Conservation (phyloP, 495 filamentous ascomycete genomes). For the Cryomyces minteri region DNA sequence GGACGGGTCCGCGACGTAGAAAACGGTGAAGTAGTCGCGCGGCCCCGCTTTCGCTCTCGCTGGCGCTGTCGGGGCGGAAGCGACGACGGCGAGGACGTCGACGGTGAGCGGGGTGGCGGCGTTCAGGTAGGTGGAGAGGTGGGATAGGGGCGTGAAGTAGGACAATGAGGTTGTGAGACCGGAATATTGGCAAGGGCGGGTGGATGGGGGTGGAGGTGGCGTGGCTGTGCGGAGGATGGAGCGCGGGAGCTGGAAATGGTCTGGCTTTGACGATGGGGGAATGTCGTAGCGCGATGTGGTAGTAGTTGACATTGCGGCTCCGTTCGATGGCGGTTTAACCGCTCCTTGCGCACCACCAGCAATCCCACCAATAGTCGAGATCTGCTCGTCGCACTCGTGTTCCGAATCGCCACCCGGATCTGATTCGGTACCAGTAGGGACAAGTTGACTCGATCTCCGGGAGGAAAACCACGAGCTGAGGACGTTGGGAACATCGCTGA, state of each 20-base stretch:
- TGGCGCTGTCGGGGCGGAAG: slow-evolving; percentile 32
- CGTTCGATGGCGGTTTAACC: too few species aligned
- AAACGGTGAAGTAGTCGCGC: slow-evolving; percentile 47
- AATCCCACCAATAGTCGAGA: too few species aligned
- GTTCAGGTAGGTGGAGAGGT: slow-evolving; percentile 25
- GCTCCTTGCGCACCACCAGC: too few species aligned
- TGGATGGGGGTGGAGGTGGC: not conserved
- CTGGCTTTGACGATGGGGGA: too few species aligned
- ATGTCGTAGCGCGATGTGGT: too few species aligned
- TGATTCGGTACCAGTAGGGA: not conserved
- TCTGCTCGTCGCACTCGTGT: too few species aligned
- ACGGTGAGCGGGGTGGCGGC: slow-evolving; percentile 10
- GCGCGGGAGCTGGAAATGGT: not conserved
- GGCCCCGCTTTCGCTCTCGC: slow-evolving; percentile 44
- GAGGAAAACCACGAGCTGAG: slow-evolving; percentile 1
- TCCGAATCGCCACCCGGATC: not conserved
- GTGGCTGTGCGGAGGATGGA: not conserved
- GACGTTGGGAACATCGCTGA: not conserved
- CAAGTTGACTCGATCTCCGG: not conserved
- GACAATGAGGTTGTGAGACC: slow-evolving; percentile 43
- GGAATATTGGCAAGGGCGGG: slow-evolving; percentile 9
- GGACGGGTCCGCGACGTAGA: slow-evolving; percentile 52
- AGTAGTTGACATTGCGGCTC: too few species aligned
- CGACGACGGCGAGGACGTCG: slow-evolving; percentile 51
- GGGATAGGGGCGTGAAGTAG: slow-evolving; percentile 50